Conservation (phyloP, 768 basidiomycete species). For the Erythrobasidium yunnanense region DNA sequence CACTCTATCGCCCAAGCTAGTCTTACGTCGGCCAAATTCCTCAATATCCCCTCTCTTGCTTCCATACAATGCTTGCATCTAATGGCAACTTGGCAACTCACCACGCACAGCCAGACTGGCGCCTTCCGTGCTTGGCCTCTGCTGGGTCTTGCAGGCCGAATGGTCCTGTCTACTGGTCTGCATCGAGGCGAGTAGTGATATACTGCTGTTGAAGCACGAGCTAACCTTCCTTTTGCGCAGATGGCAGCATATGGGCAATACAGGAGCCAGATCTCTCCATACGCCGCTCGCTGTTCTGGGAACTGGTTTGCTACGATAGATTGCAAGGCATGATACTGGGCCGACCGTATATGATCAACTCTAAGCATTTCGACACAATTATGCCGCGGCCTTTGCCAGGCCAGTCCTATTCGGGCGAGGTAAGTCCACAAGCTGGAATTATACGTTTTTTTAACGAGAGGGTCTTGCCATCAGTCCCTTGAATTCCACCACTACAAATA, state of each 20-base stretch:
- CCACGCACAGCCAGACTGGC: constrained; percentile 19
- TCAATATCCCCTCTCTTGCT: constrained; percentile 20
- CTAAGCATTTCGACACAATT: constrained; percentile 18
- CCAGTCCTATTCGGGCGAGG: constrained; percentile 3
- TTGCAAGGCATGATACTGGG: constrained; percentile 17
- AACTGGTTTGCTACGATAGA: constrained; percentile 20
- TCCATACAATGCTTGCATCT: constrained; percentile 20
- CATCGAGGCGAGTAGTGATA: not conserved
- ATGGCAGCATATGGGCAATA: constrained; percentile 25
- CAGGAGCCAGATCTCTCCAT: constrained; percentile 16
- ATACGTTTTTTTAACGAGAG: too few relatives aligned
- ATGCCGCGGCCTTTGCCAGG: not conserved
- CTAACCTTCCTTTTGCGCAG: not conserved
- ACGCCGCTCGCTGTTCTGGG: constrained; percentile 21
- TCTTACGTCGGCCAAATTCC: constrained; percentile 20
- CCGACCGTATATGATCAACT: constrained; percentile 22
- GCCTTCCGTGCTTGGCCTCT: constrained; percentile 24
- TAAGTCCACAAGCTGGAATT: not conserved
- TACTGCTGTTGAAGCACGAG: not conserved
- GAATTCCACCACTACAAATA: constrained; percentile 14
- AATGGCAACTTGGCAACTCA: constrained; percentile 27
- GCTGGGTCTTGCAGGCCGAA: constrained; percentile 18
- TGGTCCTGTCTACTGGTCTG: constrained; percentile 18
- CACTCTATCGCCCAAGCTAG: constrained; percentile 23
- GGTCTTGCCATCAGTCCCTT: constrained; percentile 7